Conservation (phyloP, 202 grass and related monocot species). For the Cymbopogon flexuosus region DNA sequence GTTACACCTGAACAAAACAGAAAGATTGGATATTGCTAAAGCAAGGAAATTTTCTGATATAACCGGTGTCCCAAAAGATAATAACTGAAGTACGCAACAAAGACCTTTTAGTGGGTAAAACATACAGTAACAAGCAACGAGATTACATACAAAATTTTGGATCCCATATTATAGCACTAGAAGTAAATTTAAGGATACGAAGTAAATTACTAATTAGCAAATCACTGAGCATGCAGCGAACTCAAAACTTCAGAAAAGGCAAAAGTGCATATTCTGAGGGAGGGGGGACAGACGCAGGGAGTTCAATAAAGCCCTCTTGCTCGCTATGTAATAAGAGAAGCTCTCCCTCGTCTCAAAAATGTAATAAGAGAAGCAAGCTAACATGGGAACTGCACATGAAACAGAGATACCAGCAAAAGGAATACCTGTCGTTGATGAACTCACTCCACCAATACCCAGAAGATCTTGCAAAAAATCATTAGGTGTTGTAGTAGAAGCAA, state of each 20-base stretch:
- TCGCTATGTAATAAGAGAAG: background rate
- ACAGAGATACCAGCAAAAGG: background rate
- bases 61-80: background rate
- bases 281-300: too few species aligned
- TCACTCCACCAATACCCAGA: conserved; percentile 62
- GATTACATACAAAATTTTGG: conserved; percentile 3
- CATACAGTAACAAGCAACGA: background rate
- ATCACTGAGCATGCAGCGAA: background rate
- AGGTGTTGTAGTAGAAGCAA: conserved; percentile 49
- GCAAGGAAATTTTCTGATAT: conserved; percentile 15
- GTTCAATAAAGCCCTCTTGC: background rate
- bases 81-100: background rate
- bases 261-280: background rate
- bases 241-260: background rate
- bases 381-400: conserved; percentile 1
- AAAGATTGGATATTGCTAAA: background rate
- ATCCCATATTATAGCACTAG: background rate
- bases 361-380: background rate
- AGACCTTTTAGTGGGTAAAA: background rate
- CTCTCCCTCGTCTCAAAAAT: background rate
- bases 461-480: conserved; percentile 77
- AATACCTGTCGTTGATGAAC: conserved; percentile 60
- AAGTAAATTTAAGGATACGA: conserved; percentile 10
- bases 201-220: background rate
- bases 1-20: conserved; percentile 42